Percentiles rank a stretch among this genome's conserved stretches.
phyloP scores from a whole-genome alignment of 2,329 filamentous ascomycete genomes.

The Microcyclosporella mali region DNA sequence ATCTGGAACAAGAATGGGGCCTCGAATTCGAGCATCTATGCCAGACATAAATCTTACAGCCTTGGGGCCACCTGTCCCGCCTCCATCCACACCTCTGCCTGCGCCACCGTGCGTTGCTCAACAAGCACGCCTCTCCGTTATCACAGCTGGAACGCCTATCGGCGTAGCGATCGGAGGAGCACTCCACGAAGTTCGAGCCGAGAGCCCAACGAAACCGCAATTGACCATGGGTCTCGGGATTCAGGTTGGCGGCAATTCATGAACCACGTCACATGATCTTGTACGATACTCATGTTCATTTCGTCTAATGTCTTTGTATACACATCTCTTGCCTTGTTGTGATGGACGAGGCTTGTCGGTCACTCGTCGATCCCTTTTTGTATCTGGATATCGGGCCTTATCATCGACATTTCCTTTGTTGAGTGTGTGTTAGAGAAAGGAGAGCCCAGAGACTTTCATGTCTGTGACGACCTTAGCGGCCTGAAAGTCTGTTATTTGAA shows the following conservation, averaged over 20 bases:
- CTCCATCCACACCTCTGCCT: slow-evolving; percentile 42
- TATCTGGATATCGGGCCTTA: too few species aligned
- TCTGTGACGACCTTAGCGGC: too few species aligned
- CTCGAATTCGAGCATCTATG: slow-evolving; percentile 20
- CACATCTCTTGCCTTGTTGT: too few species aligned
- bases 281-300: too few species aligned
- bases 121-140: slow-evolving; percentile 3
- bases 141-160: slow-evolving; percentile 11
- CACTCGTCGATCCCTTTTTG: too few species aligned
- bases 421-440: too few species aligned
- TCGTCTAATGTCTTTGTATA: too few species aligned
- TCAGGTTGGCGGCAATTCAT: slow-evolving; percentile 3
- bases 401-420: too few species aligned
- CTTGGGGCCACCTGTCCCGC: slow-evolving; percentile 42
- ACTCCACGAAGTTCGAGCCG: not conserved
- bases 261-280: not conserved
- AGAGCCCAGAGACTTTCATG: too few species aligned
- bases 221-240: slow-evolving; percentile 5
- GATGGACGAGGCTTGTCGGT: too few species aligned
- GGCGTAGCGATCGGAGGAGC: slow-evolving; percentile 13
- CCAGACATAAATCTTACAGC: slow-evolving; percentile 31
- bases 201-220: not conserved
- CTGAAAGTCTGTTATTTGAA: too few species aligned
- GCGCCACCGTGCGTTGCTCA: slow-evolving; percentile 9
- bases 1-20: slow-evolving; percentile 3